Percentiles rank a stretch among this genome's conserved stretches.
Evolutionary conservation across 192 early-diverging fungal species (phyloP).

Genomic region (Funneliformis mosseae): DNA sequence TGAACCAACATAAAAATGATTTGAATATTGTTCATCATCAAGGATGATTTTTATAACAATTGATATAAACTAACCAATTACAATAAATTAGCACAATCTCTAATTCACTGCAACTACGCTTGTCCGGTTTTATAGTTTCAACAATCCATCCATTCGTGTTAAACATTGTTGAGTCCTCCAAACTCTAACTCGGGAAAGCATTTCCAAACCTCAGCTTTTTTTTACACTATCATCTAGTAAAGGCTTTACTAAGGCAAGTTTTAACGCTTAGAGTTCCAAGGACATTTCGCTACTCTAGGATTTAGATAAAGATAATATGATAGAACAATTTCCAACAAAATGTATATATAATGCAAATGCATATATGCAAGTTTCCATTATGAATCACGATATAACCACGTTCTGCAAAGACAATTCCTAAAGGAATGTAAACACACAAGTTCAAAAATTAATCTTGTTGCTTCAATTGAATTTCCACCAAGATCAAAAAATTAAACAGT

Average conservation of each 20-base stretch:
- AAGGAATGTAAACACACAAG: conserved; percentile 79
- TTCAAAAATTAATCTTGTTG: conserved; percentile 95
- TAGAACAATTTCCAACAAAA: not conserved
- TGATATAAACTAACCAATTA: no score
- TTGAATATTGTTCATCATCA: no score
- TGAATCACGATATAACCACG: conserved; percentile 85
- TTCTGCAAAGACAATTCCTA: conserved; percentile 86
- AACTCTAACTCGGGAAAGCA: no score
- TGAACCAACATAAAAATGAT: no score
- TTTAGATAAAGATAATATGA: conserved; percentile 81
- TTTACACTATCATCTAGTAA: no score
- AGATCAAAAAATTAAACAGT: conserved; percentile 87
- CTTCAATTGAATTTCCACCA: conserved; percentile 96
- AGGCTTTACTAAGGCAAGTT: conserved; percentile 68
- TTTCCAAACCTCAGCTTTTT: no score
- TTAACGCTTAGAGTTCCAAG: conserved; percentile 81
- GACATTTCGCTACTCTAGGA: conserved; percentile 89
- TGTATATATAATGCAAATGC: not conserved
- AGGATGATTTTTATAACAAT: no score
- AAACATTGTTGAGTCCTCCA: no score
- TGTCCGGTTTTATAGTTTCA: no score
- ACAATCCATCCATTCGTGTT: no score
- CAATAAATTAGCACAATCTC: no score
- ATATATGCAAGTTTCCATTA: conserved; percentile 62
- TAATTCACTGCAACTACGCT: no score